Evolutionary conservation across 495 filamentous ascomycete genomes (phyloP), one percentile per base, ranked within the genome.

Genomic region (Neurospora sp.): DNA sequence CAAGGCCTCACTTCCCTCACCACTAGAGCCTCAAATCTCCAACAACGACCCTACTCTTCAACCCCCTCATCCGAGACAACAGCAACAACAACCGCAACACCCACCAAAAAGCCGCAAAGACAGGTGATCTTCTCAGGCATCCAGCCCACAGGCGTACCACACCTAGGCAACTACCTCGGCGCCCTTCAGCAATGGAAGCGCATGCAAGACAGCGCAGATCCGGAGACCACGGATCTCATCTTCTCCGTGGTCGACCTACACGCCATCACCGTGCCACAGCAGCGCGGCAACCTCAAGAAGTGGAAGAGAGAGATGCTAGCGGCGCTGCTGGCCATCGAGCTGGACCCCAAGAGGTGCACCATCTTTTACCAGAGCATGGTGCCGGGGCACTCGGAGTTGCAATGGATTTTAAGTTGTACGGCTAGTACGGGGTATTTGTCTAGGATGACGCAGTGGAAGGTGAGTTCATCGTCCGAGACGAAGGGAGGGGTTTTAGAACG

Each of bases 361-460:
- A 86, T 99, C 39, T 99, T 98, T 79, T 92, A 90, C 77, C 96
- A 99, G 82, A 93, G 88, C 71, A 81, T 81, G 73, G 92, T 97
- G 11, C 87, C 88, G 10, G 89, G 89, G 35, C 96, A 98, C 83
- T 80, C 91, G 6, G 94, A 98, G 81, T 84, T 99, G 74, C 95
- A 96, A 89, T 99, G 96, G 96, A 96, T 98, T 73, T 81, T 99
- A 71, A 94, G 93, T 76, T 97, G 94, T 71, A 90, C 91, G 44
- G 93, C 96, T 39, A 92, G 90, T 5, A 94, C 92, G 83, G 96
- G 96, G 14, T 94, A 96, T 80, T 84, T 99, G 40, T 90, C 89
- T 3, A 87, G 96, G 12, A 99, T 99, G 96, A 98, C 96, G 48
- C 95, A 98, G 83, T 98, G 94, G 94, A 99, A 98, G 88, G 93